Base-by-base conservation (phyloP, 192 early-diverging fungal species). In the Piromyces sp. region DNA sequence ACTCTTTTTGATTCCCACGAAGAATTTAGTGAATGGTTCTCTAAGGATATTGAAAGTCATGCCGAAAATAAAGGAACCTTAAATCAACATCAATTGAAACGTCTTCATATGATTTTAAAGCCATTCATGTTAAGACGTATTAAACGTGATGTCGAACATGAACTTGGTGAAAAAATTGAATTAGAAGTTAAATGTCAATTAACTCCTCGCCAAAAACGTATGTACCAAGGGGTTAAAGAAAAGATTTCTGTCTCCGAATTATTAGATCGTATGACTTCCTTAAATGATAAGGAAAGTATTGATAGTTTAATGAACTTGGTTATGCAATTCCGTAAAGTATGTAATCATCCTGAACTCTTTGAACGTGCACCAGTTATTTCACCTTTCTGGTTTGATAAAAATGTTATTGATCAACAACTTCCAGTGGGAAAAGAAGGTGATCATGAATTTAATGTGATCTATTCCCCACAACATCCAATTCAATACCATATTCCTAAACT, bases 11-110 rank as follows among this genome's bases (percentile, higher is more conserved):
- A 96, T 85, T 95, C 94, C 19, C 95, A 96, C 80, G 93, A 94
- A 83, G 95, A 96, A 85, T 97, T 97, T 82, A 94, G 92, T 83
- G 95, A 97, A 83, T 97, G 95, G 95, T 97, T 97, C 82, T 94
- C 93, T 58, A 93, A 94, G 82, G 95, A 96, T 84, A 96, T 96
- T 82, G 95, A 97, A 86, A 92, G 91, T 51, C 93, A 95, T 84
- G 94, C 94, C 0, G 95, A 96, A 84, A 94, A 96, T 83, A 91
- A 92, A 79, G 91, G 91, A 1, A 87, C 89, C 11, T 86, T 96
- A 30, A 95, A 97, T 81, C 90, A 94, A 84, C 93, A 95, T 80
- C 95, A 97, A 84, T 87, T 97, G 26, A 88, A 90, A 78, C 89
- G 94, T 30, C 85, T 97, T 79, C 95, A 97, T 80, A 94, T 95